These are phyloP conservation scores for Ogataea siamensis DNA, from an alignment of 805 yeast species.

Conservation along the genomic window DNA sequence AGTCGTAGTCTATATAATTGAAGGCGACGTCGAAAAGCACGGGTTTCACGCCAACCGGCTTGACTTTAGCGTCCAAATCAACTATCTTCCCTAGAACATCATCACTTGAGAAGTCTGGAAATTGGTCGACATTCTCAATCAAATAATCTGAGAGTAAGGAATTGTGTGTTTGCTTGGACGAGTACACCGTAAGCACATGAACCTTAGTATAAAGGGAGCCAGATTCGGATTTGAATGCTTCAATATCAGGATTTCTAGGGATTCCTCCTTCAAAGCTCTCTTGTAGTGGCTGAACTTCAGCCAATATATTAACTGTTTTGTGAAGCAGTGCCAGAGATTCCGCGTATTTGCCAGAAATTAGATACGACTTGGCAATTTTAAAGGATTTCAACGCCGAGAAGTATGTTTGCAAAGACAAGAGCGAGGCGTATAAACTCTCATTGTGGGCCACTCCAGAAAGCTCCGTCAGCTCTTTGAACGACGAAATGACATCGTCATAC, in stretches of 20 bases:
- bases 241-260: slow-evolving; percentile 37
- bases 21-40: slow-evolving; percentile 88
- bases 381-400: slow-evolving; percentile 45
- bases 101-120: slow-evolving; percentile 29
- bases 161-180: slow-evolving; percentile 20
- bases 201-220: slow-evolving; percentile 27
- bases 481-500: slow-evolving; percentile 48
- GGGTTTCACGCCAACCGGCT: slow-evolving; percentile 77
- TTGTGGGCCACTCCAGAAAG: slow-evolving; percentile 92
- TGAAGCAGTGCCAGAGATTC: slow-evolving; percentile 48
- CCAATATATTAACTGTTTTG: slow-evolving; percentile 27
- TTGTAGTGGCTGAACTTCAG: slow-evolving; percentile 14
- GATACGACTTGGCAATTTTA: slow-evolving; percentile 45
- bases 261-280: slow-evolving; percentile 42
- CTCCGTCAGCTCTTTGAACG: slow-evolving; percentile 61
- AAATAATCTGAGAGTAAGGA: slow-evolving; percentile 22
- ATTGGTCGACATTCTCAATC: slow-evolving; percentile 30
- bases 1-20: slow-evolving; percentile 64
- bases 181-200: slow-evolving; percentile 50
- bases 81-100: slow-evolving; percentile 34
- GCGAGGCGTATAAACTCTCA: slow-evolving; percentile 57
- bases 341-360: slow-evolving; percentile 38
- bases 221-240: slow-evolving; percentile 23
- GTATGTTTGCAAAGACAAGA: slow-evolving; percentile 48
- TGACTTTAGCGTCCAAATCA: slow-evolving; percentile 36